These are phyloP conservation scores for Sesbania bispinosa DNA, from an alignment of 306 rosid species.

Conservation along the genomic window DNA sequence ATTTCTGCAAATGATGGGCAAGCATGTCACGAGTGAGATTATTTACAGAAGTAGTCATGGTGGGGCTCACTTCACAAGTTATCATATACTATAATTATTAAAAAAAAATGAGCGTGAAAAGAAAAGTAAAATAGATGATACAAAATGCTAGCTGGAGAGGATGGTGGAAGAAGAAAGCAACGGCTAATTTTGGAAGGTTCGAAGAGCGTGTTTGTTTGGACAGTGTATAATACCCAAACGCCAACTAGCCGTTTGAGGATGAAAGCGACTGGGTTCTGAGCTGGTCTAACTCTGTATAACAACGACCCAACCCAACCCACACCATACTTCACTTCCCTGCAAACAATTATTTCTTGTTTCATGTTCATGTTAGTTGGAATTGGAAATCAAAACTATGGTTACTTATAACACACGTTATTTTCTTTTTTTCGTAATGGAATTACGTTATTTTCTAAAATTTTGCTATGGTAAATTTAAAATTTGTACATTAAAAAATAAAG, in stretches of 20 bases:
- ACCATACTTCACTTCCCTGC: background rate
- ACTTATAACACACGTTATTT: background rate
- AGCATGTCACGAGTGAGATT: too few species aligned
- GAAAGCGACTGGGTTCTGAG: constrained; percentile 21
- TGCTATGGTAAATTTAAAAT: too few species aligned
- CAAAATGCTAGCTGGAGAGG: constrained; percentile 10
- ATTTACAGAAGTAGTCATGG: too few species aligned
- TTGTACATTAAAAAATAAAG: background rate
- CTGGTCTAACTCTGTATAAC: background rate
- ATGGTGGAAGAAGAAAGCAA: constrained; percentile 17
- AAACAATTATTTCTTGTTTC: background rate
- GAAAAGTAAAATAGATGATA: background rate
- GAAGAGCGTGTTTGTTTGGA: background rate
- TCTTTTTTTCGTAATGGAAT: too few species aligned
- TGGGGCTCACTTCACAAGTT: too few species aligned
- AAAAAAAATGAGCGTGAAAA: too few species aligned
- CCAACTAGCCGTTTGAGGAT: constrained; percentile 33
- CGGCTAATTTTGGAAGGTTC: constrained; percentile 22
- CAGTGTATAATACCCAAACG: background rate
- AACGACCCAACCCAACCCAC: background rate
- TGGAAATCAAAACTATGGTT: background rate
- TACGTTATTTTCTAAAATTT: too few species aligned
- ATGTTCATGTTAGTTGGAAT: background rate
- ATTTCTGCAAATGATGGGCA: background rate
- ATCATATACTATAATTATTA: too few species aligned